Evolutionary conservation across 2,329 filamentous ascomycete genomes (phyloP).

Genomic region (Alternaria longipes): DNA sequence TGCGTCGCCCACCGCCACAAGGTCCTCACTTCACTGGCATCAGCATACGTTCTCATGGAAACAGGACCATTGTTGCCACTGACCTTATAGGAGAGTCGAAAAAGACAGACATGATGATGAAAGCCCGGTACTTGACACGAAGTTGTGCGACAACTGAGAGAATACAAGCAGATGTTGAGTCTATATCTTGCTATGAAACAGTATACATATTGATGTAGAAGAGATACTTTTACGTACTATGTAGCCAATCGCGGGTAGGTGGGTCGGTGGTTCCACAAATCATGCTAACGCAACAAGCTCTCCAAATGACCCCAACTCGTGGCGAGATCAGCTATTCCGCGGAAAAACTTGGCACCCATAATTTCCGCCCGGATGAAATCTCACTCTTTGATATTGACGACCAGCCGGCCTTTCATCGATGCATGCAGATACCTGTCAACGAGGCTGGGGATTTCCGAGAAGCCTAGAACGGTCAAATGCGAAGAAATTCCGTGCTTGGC

Average conservation of each 20-base stretch:
- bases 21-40: slow-evolving; percentile 28
- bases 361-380: neutral
- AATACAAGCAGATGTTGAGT: neutral
- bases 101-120: slow-evolving; percentile 37
- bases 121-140: neutral
- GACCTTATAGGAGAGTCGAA: slow-evolving; percentile 40
- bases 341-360: neutral
- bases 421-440: slow-evolving; percentile 28
- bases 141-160: neutral
- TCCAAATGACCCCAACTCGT: slow-evolving; percentile 35
- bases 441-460: slow-evolving; percentile 33
- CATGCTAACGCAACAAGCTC: slow-evolving; percentile 18
- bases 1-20: slow-evolving; percentile 34
- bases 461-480: slow-evolving; percentile 32
- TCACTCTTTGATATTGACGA: slow-evolving; percentile 27
- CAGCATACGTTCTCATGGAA: neutral
- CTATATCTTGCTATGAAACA: neutral
- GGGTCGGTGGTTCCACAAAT: slow-evolving; percentile 5
- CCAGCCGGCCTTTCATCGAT: slow-evolving; percentile 37
- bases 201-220: neutral
- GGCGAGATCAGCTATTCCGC: neutral
- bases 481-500: slow-evolving; percentile 31
- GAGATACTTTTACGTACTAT: slow-evolving; percentile 20
- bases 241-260: slow-evolving; percentile 16
- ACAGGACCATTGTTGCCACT: neutral